Evolutionary conservation across 257 asterid genomes (phyloP).

Genomic region (Paraleonurus japonicus): DNA sequence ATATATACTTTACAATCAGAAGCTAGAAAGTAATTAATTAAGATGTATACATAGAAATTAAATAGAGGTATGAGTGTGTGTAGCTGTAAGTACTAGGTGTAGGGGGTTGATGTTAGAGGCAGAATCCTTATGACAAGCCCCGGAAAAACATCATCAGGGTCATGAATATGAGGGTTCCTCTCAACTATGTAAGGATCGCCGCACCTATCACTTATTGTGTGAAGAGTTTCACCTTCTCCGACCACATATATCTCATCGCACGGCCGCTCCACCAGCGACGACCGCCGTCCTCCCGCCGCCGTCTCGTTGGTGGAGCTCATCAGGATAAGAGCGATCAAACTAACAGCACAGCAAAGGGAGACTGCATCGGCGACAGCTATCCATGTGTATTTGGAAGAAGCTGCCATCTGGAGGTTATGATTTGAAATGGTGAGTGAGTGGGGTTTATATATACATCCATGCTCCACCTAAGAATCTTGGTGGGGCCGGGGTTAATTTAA

Average conservation of each 20-base stretch:
- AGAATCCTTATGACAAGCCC: constrained; percentile 38
- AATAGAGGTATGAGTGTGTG: neutral
- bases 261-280: constrained; percentile 23
- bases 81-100: neutral
- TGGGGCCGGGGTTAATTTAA: no score
- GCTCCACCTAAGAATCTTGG: no score
- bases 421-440: no score
- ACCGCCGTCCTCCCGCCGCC: constrained; percentile 1
- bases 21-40: no score
- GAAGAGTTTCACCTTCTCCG: constrained; percentile 39
- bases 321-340: constrained; percentile 19
- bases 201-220: constrained; percentile 36
- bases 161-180: constrained; percentile 39
- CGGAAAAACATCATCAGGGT: constrained; percentile 40
- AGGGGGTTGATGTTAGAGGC: constrained; percentile 7
- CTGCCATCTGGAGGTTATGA: no score
- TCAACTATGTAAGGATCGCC: constrained; percentile 35
- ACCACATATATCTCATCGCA: constrained; percentile 39
- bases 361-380: constrained; percentile 1
- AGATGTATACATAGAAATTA: neutral
- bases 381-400: constrained; percentile 15
- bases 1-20: no score
- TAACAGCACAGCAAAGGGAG: neutral
- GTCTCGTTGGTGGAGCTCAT: neutral
- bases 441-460: no score